Evolutionary conservation across 257 asterid genomes (phyloP), one percentile per base, ranked within the genome.

Genomic region (Pogostemon cablin): DNA sequence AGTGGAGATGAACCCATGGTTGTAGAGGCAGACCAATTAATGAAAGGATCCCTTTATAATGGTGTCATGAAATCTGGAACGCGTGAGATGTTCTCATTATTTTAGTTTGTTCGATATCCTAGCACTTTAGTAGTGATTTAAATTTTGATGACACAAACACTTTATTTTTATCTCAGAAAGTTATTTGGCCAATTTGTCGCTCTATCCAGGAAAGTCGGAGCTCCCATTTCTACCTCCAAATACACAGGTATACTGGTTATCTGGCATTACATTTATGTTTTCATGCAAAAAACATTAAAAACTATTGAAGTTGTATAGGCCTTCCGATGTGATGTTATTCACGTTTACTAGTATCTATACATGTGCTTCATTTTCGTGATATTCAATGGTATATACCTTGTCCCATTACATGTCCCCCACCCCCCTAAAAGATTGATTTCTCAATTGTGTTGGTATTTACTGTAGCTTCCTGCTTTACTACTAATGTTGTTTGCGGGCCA

Each of bases 161-260:
- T 69, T 74, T 60, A 65, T 77, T 25, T 66, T 9, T 62, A 73
- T 75, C 75, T 73, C 92, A 92, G 96, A 93, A 81, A 93, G 96
- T 79, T 93, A 93, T 83, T 87, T 93, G 82, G 99, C 99, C 83
- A 93, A 93, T 80, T 82, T 93, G 84, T 81, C 96, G 35, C 87
- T 93, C 32, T 93, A 91, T 83, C 99, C 99, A 63, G 99, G 96
- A 72, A 93, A 85, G 81, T 86, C 92, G 4, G 89, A 91, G 85
- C 87, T 93, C 67, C 95, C 97, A 52, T 91, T 93, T 81, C 87
- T 93, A 65, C 97, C 99, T 75, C 75, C 85, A 48, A 89, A 93
- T 83, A 89, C 97, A 5, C 97, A 93, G 96, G 98, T 88, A 75
- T 2, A 67, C 65, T 12, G 25, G 38, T 9, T 38, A 44, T 32